Evolutionary conservation across 2,329 filamentous ascomycete genomes (phyloP), one percentile per base, ranked within the genome.

Genomic region (Lojkania enalia): DNA sequence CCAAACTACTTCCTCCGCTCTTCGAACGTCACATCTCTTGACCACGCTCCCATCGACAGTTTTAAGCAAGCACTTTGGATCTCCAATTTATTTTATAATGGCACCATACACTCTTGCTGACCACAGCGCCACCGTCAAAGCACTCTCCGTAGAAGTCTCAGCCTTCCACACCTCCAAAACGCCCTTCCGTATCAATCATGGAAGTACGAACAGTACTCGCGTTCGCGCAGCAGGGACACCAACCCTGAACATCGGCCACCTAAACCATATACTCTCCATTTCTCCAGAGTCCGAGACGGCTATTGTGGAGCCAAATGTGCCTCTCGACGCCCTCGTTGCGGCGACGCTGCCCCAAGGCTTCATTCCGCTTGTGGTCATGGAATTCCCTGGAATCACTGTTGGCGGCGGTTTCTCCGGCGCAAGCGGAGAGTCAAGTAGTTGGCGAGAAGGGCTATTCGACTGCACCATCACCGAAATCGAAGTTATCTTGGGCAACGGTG

Each of bases 341-440:
- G 77, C 74, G 5, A 79, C 81, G 1, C 52, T 82, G 12, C 60
- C 66, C 15, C 63, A 76, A 23, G 74, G 74, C 1, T 69, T 85
- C 1, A 69, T 85, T 3, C 82, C 83, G 0, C 77, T 79, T 0
- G 81, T 86, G 0, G 82, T 85, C 12, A 83, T 83, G 77, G 83
- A 86, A 60, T 85, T 86, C 44, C 82, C 82, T 1, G 82, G 80
- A 18, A 86, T 86, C 60, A 86, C 83, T 2, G 79, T 78, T 4
- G 83, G 83, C 12, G 83, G 83, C 23, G 83, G 79, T 7, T 86
- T 83, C 61, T 78, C 79, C 35, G 84, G 83, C 3, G 83, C 79
- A 0, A 78, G 81, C 5, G 83, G 82, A 13, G 83, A 86, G 65
- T 85, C 80, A 68, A 83, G 78, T 50, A 81, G 77, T 12, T 88